These are phyloP conservation scores for Pichia gijzeniarum DNA, from an alignment of 805 yeast genomes.

Conservation along the genomic window DNA sequence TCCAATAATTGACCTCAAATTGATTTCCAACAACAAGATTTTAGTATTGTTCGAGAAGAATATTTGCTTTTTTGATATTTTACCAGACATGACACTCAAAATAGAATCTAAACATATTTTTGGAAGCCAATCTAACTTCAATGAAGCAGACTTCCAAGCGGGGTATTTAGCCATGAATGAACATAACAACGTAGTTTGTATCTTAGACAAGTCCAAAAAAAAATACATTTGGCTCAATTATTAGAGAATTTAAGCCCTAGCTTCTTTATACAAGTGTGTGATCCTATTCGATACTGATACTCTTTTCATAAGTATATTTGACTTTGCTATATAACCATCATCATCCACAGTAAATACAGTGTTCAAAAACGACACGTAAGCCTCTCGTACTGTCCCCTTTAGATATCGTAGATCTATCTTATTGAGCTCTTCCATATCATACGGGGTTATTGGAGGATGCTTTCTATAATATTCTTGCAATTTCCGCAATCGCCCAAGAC, in stretches of 20 bases:
- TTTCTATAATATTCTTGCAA: slow-evolving; percentile 13
- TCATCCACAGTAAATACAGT: slow-evolving; percentile 12
- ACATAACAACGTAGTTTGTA: slow-evolving; percentile 30
- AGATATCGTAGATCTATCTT: slow-evolving; percentile 4
- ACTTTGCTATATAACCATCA: slow-evolving; percentile 14
- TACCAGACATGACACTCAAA: neutral
- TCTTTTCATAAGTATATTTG: slow-evolving; percentile 7
- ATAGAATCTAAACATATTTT: neutral
- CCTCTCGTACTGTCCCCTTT: slow-evolving; percentile 8
- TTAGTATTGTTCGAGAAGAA: neutral
- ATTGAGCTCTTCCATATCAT: slow-evolving; percentile 18
- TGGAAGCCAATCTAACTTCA: slow-evolving; percentile 7
- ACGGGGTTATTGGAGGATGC: slow-evolving; percentile 15
- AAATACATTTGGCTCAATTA: slow-evolving; percentile 25
- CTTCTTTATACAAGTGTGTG: slow-evolving; percentile 1
- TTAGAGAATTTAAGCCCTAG: neutral
- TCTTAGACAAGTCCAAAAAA: slow-evolving; percentile 36
- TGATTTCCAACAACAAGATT: slow-evolving; percentile 6
- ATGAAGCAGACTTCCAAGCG: slow-evolving; percentile 24
- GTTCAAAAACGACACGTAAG: slow-evolving; percentile 16
- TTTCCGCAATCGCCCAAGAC: slow-evolving; percentile 13
- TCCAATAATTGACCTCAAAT: neutral
- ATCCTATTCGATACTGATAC: slow-evolving; percentile 11
- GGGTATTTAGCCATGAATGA: slow-evolving; percentile 30
- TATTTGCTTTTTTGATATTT: neutral